These are phyloP conservation scores for Syzygium grande DNA, from an alignment of 345 rosid species.

Conservation along the genomic window DNA sequence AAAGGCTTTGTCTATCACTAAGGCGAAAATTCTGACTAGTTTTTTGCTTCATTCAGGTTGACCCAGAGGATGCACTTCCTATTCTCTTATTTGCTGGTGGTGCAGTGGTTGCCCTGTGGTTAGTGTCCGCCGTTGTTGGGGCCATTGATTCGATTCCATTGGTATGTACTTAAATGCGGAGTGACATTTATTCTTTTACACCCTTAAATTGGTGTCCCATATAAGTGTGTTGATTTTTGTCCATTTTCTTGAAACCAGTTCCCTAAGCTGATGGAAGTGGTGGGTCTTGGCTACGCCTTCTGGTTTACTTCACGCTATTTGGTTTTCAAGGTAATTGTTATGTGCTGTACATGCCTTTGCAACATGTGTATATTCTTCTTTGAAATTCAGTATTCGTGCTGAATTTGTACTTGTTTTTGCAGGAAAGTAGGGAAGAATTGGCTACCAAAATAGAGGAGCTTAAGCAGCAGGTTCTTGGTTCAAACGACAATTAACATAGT, in stretches of 20 bases:
- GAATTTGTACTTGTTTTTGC: slow-evolving; percentile 3
- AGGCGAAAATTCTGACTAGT: background rate
- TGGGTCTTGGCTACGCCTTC: slow-evolving; percentile 77
- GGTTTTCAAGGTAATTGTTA: slow-evolving; percentile 57
- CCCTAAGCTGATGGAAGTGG: slow-evolving; percentile 82
- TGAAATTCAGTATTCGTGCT: background rate
- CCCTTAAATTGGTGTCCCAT: background rate
- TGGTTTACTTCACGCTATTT: slow-evolving; percentile 82
- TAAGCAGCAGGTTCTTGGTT: slow-evolving; percentile 64
- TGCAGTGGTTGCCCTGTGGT: slow-evolving; percentile 54
- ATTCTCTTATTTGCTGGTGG: slow-evolving; percentile 53
- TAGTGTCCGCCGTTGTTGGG: slow-evolving; percentile 47
- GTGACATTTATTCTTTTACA: background rate
- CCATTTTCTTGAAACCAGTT: slow-evolving; percentile 28
- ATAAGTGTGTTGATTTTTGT: too few relatives aligned
- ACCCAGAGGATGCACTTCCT: slow-evolving; percentile 47
- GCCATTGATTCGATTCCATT: slow-evolving; percentile 84
- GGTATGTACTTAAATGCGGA: slow-evolving; percentile 28
- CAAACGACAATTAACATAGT: slow-evolving; percentile 26
- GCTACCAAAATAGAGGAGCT: slow-evolving; percentile 50
- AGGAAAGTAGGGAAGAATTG: slow-evolving; percentile 71
- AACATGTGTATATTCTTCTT: background rate
- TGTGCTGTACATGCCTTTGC: background rate
- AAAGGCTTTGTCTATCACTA: background rate
- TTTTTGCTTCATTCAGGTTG: slow-evolving; percentile 8